Evolutionary conservation across 1,284 basidiomycete species (phyloP).

Genomic region (Fomitopsis palustris): DNA sequence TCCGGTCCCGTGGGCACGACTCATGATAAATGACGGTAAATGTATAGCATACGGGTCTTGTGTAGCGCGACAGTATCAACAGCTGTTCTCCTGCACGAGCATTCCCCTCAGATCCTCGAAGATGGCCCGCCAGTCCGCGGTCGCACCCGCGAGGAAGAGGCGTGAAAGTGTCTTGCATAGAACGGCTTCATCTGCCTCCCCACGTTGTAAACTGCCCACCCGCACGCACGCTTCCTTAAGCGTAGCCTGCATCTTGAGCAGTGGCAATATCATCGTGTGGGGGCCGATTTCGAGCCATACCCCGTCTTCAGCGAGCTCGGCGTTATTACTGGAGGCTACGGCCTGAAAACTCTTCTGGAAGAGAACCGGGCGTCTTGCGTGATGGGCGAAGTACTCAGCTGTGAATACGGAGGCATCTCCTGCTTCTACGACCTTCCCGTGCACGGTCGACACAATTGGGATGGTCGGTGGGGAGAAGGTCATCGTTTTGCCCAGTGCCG

Average conservation of each 20-base stretch:
- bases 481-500: slow-evolving; percentile 33
- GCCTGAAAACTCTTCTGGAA: slow-evolving; percentile 49
- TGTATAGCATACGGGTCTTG: too few species aligned
- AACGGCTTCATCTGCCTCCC: background rate
- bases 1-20: too few species aligned
- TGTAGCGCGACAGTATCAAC: too few species aligned
- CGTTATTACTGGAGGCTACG: slow-evolving; percentile 27
- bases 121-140: too few species aligned
- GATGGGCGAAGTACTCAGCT: slow-evolving; percentile 53
- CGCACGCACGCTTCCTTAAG: background rate
- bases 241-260: slow-evolving; percentile 33
- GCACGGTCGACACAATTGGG: slow-evolving; percentile 56
- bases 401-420: slow-evolving; percentile 49
- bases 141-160: background rate
- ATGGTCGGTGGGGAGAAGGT: slow-evolving; percentile 44
- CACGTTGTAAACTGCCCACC: background rate
- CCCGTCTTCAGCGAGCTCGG: slow-evolving; percentile 29
- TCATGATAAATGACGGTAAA: too few species aligned
- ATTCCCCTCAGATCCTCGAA: too few species aligned
- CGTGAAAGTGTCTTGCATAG: background rate
- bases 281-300: slow-evolving; percentile 68
- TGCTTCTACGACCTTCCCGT: slow-evolving; percentile 47
- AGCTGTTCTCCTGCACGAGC: too few species aligned
- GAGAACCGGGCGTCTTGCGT: slow-evolving; percentile 56
- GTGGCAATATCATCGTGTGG: slow-evolving; percentile 51